Conservation (phyloP, 192 early-diverging fungal genomes). For the Coemansia sp. region DNA sequence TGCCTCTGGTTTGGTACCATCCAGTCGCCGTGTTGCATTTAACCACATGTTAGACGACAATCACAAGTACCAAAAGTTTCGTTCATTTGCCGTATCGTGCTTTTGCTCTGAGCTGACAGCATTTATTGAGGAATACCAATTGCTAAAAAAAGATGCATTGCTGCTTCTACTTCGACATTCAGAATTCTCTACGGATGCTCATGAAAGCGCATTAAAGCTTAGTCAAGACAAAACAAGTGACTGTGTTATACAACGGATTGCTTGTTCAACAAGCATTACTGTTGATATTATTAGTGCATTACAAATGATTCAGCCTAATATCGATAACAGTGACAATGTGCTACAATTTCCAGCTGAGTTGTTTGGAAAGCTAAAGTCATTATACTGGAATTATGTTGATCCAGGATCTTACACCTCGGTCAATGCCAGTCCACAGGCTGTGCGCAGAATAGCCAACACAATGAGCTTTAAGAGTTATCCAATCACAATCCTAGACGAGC, state of each 20-base stretch:
- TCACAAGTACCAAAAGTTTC: slow-evolving; percentile 25
- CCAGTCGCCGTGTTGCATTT: slow-evolving; percentile 25
- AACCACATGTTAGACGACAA: slow-evolving; percentile 28
- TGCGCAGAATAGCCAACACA: slow-evolving; percentile 15
- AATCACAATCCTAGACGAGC: slow-evolving; percentile 33
- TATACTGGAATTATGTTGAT: slow-evolving; percentile 32
- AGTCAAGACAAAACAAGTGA: too few relatives aligned
- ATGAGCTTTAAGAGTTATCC: slow-evolving; percentile 12
- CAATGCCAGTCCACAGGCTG: slow-evolving; percentile 20
- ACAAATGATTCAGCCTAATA: neutral
- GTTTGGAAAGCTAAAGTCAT: slow-evolving; percentile 10
- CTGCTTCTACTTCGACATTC: neutral
- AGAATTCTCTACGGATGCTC: neutral
- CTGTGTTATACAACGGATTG: too few relatives aligned
- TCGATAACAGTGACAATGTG: slow-evolving; percentile 13
- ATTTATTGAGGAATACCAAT: slow-evolving; percentile 44
- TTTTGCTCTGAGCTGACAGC: slow-evolving; percentile 42
- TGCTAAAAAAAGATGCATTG: slow-evolving; percentile 18
- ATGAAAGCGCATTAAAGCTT: neutral
- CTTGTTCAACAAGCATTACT: neutral
- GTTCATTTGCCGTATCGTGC: slow-evolving; percentile 35
- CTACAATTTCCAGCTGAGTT: slow-evolving; percentile 20
- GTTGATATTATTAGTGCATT: neutral
- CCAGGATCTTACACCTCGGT: slow-evolving; percentile 30
- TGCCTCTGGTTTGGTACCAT: neutral